These are phyloP conservation scores for Cyclostephanos tholiformis DNA, from an alignment of 108 stramenopile genomes.

Conservation along the genomic window DNA sequence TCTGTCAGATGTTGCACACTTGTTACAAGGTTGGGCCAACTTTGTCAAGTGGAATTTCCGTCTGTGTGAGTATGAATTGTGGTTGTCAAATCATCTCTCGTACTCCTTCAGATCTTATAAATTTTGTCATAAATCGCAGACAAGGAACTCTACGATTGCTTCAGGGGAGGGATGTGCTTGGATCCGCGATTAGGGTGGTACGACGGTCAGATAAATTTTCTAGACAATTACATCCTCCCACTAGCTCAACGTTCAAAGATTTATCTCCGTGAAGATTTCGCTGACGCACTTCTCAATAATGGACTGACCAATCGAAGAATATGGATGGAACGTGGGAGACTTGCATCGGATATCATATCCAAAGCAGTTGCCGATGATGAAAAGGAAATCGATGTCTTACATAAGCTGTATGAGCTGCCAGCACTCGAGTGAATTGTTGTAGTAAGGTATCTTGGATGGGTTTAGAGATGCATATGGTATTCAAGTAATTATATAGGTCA, in stretches of 20 bases:
- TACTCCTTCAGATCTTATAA: no score
- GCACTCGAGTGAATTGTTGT: no score
- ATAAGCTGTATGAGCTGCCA: slow-evolving; percentile 5
- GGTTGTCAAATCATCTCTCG: no score
- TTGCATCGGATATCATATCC: slow-evolving; percentile 11
- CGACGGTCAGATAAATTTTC: slow-evolving; percentile 46
- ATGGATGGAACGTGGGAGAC: slow-evolving; percentile 18
- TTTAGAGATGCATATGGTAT: no score
- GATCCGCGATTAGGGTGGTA: slow-evolving; percentile 43
- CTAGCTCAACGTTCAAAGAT: slow-evolving; percentile 19
- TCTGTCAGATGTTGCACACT: slow-evolving; percentile 49
- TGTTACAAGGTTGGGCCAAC: slow-evolving; percentile 55
- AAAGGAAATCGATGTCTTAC: slow-evolving; percentile 8
- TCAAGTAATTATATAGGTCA: no score
- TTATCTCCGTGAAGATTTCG: slow-evolving; percentile 24
- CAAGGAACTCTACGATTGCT: slow-evolving; percentile 44
- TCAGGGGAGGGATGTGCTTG: slow-evolving; percentile 10
- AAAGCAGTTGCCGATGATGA: slow-evolving; percentile 10
- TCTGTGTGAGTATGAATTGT: slow-evolving; percentile 10
- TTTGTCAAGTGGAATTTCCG: slow-evolving; percentile 57
- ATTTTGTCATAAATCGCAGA: neutral
- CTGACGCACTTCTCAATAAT: neutral
- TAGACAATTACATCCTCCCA: slow-evolving; percentile 47
- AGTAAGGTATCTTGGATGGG: no score
- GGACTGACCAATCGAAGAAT: slow-evolving; percentile 15